A percentile compares a stretch with the other conserved stretches of the same genome.
phyloP scores from a whole-genome alignment of 2,329 filamentous ascomycete species.

The Botrytis tulipae region DNA sequence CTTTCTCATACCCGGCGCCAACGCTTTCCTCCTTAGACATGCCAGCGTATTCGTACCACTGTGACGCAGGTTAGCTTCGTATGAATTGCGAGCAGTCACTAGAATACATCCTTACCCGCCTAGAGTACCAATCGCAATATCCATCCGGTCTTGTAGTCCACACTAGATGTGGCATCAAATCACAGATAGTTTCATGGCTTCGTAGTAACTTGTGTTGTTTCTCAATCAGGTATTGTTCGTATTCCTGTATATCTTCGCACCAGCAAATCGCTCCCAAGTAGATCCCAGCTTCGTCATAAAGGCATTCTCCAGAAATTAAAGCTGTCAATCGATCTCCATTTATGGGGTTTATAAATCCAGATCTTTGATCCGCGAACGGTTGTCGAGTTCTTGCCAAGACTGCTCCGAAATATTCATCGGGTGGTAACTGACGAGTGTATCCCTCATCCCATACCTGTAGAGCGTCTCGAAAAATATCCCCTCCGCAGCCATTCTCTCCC shows the following conservation, averaged over 20 bases:
- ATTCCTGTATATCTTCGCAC: constrained; percentile 29
- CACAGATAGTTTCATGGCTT: constrained; percentile 31
- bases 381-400: constrained; percentile 19
- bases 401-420: constrained; percentile 25
- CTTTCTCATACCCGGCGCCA: constrained; percentile 21
- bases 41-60: constrained; percentile 35
- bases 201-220: constrained; percentile 24
- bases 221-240: constrained; percentile 23
- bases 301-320: constrained; percentile 28
- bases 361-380: constrained; percentile 25
- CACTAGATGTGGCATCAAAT: constrained; percentile 32
- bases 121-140: constrained; percentile 29
- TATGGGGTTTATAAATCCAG: constrained; percentile 25
- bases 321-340: constrained; percentile 25
- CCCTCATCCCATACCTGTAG: constrained; percentile 30
- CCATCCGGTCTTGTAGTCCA: constrained; percentile 30
- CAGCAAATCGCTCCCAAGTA: constrained; percentile 32
- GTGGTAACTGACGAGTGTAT: constrained; percentile 22
- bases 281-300: constrained; percentile 33
- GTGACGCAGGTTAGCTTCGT: not conserved
- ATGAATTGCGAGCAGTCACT: not conserved
- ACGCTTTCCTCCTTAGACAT: constrained; percentile 25
- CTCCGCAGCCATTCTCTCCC: constrained; percentile 23
- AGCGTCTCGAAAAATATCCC: constrained; percentile 9
- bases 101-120: constrained; percentile 23